A percentile compares a stretch with the other conserved stretches of the same genome.
phyloP scores from a whole-genome alignment of 257 asterid genomes.

The Nicotiana noctiflora region DNA sequence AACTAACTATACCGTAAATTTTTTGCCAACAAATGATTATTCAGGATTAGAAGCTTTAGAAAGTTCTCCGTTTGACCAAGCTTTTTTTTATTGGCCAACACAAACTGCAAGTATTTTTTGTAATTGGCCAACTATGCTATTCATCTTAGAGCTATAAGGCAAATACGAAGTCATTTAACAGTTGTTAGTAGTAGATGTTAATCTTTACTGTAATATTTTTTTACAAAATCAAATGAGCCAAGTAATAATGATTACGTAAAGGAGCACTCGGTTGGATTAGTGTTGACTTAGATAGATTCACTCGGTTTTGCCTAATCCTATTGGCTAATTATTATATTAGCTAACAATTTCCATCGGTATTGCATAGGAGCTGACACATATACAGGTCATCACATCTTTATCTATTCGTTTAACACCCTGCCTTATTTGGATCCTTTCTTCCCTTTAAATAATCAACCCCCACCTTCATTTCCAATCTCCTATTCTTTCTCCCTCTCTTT shows the following conservation, averaged over 20 bases:
- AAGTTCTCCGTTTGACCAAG: too few species aligned
- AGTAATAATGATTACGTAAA: neutral
- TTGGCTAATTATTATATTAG: neutral
- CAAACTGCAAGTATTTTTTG: too few species aligned
- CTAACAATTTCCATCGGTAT: neutral
- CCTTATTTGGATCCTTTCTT: neutral
- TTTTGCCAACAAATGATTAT: too few species aligned
- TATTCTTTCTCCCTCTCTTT: conserved; percentile 6
- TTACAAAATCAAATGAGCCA: neutral
- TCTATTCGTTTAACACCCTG: neutral
- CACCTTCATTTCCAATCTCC: neutral
- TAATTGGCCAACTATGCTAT: too few species aligned
- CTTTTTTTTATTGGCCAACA: too few species aligned
- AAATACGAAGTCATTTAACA: neutral
- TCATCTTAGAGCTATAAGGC: too few species aligned
- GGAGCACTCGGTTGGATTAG: neutral
- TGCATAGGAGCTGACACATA: conserved; percentile 14
- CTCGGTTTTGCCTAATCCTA: neutral
- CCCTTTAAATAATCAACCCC: neutral
- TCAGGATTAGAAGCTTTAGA: too few species aligned
- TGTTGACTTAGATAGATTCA: neutral
- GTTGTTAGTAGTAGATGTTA: too few species aligned
- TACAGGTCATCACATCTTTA: neutral
- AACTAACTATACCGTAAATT: too few species aligned
- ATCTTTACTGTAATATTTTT: too few species aligned